Evolutionary conservation across 345 rosid species (phyloP), one percentile per base, ranked within the genome.

Genomic region (Crucihimalaya himalaica): DNA sequence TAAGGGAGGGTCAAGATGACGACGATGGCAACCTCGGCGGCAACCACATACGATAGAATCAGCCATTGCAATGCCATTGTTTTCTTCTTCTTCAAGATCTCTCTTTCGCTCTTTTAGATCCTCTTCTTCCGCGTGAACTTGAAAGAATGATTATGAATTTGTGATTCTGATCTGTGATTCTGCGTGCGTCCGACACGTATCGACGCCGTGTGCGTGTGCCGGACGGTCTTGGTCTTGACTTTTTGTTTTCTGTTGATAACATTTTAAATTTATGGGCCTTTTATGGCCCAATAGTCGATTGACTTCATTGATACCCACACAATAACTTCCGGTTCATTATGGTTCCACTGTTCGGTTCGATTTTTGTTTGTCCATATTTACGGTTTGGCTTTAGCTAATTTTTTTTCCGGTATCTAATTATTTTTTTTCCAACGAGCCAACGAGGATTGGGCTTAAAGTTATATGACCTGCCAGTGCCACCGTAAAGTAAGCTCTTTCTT

Each of bases 1-100:
- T 89, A 84, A 25, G 97, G 97, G 47, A 89, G 27, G 1, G 93
- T 92, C 78, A 92, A 58, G 72, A 92, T 68, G 53, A 81, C 25
- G 19, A 88, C 96, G 31, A 87, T 1, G 5, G 65, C 96, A 1
- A 81, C 92, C 84, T 92, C 97, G 4, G 85, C 89, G 11, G 93
- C 96, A 55, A 84, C 97, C 58, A 85, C 81, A 82, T 86, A 92
- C 59, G 96, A 66, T 58, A 92, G 79, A 43, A 92, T 85, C 83
- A 84, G 73, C 97, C 97, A 92, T 81, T 92, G 97, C 83, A 92
- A 78, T 76, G 85, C 97, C 96, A 92, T 91, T 81, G 14, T 20
- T n/a, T n/a, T 37, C 62, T 71, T 39, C 63, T 72, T 66, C 77
- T 66, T 60, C 40, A 40, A 29, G 73, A 40, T 66, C 73, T 66